These are phyloP conservation scores for Tricholoma matsutake DNA, from an alignment of 768 basidiomycete species.

Conservation along the genomic window DNA sequence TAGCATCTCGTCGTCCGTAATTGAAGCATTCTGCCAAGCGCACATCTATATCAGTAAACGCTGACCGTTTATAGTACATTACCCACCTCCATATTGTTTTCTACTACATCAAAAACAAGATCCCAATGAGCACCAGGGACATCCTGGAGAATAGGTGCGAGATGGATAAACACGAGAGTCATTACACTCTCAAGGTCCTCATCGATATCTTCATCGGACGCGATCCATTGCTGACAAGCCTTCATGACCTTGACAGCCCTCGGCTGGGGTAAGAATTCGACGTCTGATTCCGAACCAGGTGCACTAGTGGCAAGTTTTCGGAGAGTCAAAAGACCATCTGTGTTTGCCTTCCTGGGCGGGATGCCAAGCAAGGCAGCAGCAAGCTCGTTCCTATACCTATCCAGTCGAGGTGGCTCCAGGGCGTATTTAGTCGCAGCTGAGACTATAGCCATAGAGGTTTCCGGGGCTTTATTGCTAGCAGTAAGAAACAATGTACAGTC, in stretches of 20 bases:
- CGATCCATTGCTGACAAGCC: conserved; percentile 80
- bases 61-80: not conserved
- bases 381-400: conserved; percentile 85
- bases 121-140: conserved; percentile 91
- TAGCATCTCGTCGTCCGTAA: conserved; percentile 56
- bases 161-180: conserved; percentile 65
- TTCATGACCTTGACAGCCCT: conserved; percentile 87
- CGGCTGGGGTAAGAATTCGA: conserved; percentile 80
- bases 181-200: conserved; percentile 80
- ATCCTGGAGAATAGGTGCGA: conserved; percentile 87
- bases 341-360: conserved; percentile 56
- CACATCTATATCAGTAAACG: not conserved
- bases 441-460: conserved; percentile 65
- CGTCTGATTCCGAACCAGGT: conserved; percentile 74
- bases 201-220: conserved; percentile 56
- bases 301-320: conserved; percentile 70
- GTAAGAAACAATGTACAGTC: not conserved
- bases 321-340: conserved; percentile 65
- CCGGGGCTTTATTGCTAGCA: conserved; percentile 49
- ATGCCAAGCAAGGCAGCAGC: conserved; percentile 79
- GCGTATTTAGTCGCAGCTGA: conserved; percentile 57
- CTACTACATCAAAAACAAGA: conserved; percentile 84
- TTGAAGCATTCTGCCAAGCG: conserved; percentile 49
- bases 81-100: conserved; percentile 82
- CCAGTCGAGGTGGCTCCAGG: conserved; percentile 67